Evolutionary conservation across 1,139 yeast species (phyloP), one percentile per base, ranked within the genome.

Genomic region (Diutina siamensis): DNA sequence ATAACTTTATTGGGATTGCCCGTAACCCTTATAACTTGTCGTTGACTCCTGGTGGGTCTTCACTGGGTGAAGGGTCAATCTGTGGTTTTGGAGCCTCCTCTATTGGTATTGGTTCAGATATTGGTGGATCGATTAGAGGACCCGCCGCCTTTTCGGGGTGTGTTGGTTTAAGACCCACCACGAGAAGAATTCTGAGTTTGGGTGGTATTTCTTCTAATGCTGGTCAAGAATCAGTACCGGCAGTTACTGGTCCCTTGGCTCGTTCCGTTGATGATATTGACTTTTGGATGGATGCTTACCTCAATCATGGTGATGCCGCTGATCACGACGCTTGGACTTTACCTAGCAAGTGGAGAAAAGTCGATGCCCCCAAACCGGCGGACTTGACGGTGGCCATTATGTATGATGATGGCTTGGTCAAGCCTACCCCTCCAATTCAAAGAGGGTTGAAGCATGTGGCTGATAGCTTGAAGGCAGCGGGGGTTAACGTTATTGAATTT

Each of bases 51-150:
- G 76, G 76, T 50, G 94, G 94, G 10, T 80, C 87, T 0, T 80
- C 87, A 1, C 80, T 85, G 32, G 94, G 94, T 53, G 92, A 83
- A 60, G 88, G 89, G 52, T 75, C 88, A 0, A 59, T 79, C 52
- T 76, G 79, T 42, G 77, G 74, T 1, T 74, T 79, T 61, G 81
- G 78, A 44, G 87, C 81, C 10, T 76, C 85, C 28, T 68, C 76
- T 2, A 51, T 82, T 40, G 89, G 89, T 42, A 69, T 83, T 48
- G 92, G 92, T 18, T 74, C 84, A 38, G 94, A 83, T 60, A 82
- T 83, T 53, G 94, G 92, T 49, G 94, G 92, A 1, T 78, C 85
- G 1, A 79, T 83, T 51, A 72, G 92, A 57, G 79, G 74, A 7
- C 94, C 92, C 2, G 83, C 89, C 31, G 87, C 86, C 0, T 82